Base-by-base conservation (phyloP, 2,329 filamentous ascomycete species). In the Fusarium sp. region DNA sequence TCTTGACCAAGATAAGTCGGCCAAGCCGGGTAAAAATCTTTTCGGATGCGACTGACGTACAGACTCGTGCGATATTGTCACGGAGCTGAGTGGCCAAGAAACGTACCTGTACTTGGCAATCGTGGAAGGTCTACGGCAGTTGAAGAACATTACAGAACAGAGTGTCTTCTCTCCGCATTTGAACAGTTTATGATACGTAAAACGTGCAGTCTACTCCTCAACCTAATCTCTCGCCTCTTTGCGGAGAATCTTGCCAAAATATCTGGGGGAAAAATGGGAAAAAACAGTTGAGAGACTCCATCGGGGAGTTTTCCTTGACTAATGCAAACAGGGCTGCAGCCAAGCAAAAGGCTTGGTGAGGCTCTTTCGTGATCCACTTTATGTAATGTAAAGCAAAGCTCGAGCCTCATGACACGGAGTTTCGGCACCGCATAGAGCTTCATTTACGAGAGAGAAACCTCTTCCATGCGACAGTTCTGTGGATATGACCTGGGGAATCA, bases 191-290 rank as follows among this genome's bases (percentile, higher is more conserved):
- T 32, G 22, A 61, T 70, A 70, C 67, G 67, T 70, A 70, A 70
- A 55, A 57, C 37, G 18, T 25, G 51, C 61, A 48, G 57, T 37
- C 61, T 53, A 54, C 66, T 70, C 67, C 67, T 70, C 67, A 70
- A 70, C 67, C 25, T 67, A 70, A 70, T 70, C 67, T 70, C 52
- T 69, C 34, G n/a, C 49, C 44, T 53, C 49, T 70, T 56, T 69
- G 67, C 67, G 67, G 67, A 70, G 67, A 70, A 70, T 67, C 66
- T 67, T 30, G 57, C 20, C 20, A 20, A 37, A 40, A 24, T 52
- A 34, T 53, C 49, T 53, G 49, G 67, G 67, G 66, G 27, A 66
- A 66, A 30, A 8, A 27, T 27, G 25, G 25, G 46, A 12, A 32
- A 16, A 48, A 44, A 63, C 48, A 41, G 34, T 30, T 41, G 27